These are phyloP conservation scores for Chimonanthus salicifolius DNA, from an alignment of 164 flowering plant species.

Conservation along the genomic window DNA sequence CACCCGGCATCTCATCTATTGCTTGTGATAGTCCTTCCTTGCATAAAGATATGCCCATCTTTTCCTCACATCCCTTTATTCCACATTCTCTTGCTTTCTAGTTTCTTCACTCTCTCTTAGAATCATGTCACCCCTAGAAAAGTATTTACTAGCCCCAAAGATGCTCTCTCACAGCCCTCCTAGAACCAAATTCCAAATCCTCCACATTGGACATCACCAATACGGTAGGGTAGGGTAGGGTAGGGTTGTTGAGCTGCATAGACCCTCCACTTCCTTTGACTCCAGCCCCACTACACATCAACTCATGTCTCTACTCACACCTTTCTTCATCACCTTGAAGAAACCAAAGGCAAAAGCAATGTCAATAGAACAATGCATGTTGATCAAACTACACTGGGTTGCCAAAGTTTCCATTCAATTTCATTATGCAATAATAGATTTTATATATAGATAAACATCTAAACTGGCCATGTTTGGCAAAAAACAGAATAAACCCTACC, in stretches of 20 bases:
- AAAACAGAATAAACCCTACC: not conserved
- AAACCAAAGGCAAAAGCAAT: constrained; percentile 4
- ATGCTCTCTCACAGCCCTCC: constrained; percentile 10
- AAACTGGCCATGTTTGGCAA: not conserved
- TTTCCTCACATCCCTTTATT: constrained; percentile 1
- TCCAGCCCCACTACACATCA: constrained; percentile 7
- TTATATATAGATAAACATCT: not conserved
- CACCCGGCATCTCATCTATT: not conserved
- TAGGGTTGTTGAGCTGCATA: constrained; percentile 12
- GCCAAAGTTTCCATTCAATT: not conserved
- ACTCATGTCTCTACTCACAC: constrained; percentile 1
- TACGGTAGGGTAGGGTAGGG: constrained; percentile 2
- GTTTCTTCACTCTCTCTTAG: not conserved
- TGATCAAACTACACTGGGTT: not conserved
- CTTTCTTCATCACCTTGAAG: constrained; percentile 3
- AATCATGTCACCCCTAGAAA: not conserved
- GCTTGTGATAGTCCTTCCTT: too few relatives aligned
- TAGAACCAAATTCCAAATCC: constrained; percentile 7
- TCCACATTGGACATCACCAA: not conserved
- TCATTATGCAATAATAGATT: not conserved
- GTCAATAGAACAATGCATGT: not conserved
- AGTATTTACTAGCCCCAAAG: not conserved
- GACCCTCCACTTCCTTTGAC: constrained; percentile 6
- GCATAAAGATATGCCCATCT: not conserved
- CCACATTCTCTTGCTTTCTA: not conserved